Evolutionary conservation across 768 basidiomycete species (phyloP).

Genomic region (Amanita thiersii): DNA sequence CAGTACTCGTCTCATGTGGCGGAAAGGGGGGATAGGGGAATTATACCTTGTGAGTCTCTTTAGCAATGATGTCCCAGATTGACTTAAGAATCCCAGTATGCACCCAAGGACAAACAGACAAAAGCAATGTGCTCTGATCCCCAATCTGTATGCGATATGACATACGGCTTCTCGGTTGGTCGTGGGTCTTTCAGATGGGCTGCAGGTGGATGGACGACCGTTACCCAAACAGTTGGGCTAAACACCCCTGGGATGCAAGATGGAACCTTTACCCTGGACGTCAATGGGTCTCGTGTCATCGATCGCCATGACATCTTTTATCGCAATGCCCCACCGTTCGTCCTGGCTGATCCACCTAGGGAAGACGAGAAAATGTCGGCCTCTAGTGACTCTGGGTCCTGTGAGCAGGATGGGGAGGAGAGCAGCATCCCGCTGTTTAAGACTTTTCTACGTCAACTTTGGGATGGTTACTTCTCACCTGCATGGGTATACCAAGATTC

Average conservation of each 20-base stretch:
- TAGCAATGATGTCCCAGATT: not conserved
- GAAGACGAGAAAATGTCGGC: no score
- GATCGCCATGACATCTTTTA: conserved; percentile 54
- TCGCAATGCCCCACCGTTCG: conserved; percentile 21
- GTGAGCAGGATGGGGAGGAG: no score
- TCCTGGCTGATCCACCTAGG: no score
- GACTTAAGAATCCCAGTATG: conserved; percentile 41
- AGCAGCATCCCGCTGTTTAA: no score
- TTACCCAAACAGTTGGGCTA: conserved; percentile 60
- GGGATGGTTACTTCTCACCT: no score
- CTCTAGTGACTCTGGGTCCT: no score
- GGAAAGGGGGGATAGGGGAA: conserved; percentile 59
- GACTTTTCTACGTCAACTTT: no score
- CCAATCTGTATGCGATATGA: conserved; percentile 51
- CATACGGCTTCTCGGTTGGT: conserved; percentile 70
- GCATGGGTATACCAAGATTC: no score
- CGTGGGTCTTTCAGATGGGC: conserved; percentile 62
- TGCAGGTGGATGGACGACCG: conserved; percentile 60
- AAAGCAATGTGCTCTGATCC: conserved; percentile 47
- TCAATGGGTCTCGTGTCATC: conserved; percentile 52
- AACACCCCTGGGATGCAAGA: conserved; percentile 71
- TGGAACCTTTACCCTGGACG: conserved; percentile 54
- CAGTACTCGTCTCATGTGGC: conserved; percentile 84
- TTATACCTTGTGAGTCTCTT: conserved; percentile 56
- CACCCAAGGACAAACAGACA: conserved; percentile 64